Evolutionary conservation across 176 grass and related monocot species (phyloP), one percentile per base, ranked within the genome.

Genomic region (Phragmites australis): DNA sequence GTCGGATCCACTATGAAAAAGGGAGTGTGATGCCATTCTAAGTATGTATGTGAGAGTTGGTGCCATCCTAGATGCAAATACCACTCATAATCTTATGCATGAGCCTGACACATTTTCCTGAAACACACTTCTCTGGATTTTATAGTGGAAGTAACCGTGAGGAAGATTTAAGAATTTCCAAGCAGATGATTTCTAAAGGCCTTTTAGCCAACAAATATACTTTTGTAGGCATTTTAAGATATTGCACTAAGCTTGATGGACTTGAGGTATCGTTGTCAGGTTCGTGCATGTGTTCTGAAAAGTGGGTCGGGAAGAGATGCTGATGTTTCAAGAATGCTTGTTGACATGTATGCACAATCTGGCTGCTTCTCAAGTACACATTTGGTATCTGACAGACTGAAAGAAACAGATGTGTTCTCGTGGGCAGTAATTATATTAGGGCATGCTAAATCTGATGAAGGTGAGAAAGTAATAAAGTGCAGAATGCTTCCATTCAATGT

Each of bases 331-430:
- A 87, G 25, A 79, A 60, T 76, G 56, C 54, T 85, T 62, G 57
- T 87, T 70, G 87, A 90, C 75, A 86, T 84, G 76, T 93, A 85
- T 70, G 77, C 68, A 37, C 64, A 82, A 74, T 85, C 60, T 11
- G 60, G 87, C 30, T 77, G 70, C 53, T 54, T 85, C 48, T 26
- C 60, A 79, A 85, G 78, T 84, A 77, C 82, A 14, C 9, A 12
- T 8, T 3, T 82, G 45, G 60, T 86, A 58, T 89, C 82, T 78
- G 46, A 63, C 79, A 8, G 26, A 52, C 52, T 82, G 61, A 79
- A 81, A 75, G 77, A 87, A 82, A 85, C 48, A 80, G 60, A 85
- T 85, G 67, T 63, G 30, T 89, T 82, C 74, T 72, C 81, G 9
- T 87, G 52, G 83, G 81, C 81, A 65, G 15, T 82, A 31, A 58